Evolutionary conservation across 176 grass and related monocot species (phyloP), one percentile per base, ranked within the genome.

Genomic region (Oropetium thomaeum): DNA sequence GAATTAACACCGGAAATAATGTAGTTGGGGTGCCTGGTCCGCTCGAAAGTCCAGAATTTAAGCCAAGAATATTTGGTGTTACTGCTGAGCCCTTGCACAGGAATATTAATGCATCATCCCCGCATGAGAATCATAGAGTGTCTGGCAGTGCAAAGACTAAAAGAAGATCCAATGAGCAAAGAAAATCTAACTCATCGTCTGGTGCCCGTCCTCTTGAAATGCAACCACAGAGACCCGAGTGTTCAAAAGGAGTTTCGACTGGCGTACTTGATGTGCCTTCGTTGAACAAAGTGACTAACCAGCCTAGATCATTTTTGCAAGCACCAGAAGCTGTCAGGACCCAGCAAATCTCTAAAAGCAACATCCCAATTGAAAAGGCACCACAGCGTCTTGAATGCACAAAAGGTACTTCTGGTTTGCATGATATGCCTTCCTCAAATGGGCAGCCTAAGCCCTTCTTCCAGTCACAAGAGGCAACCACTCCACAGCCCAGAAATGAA

Each of bases 51-150:
- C 71, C 84, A 72, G 83, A 85, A 84, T 42, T 68, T 42, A 86
- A 85, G 65, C 85, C 81, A 75, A 81, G 76, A 77, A 79, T 89
- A 37, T 78, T 82, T 49, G 80, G 77, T 90, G 79, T 78, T 69
- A 72, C 54, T 8, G 63, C 73, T 76, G 84, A 85, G 60, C 70
- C 75, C 66, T 77, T 65, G 40, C 79, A 35, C 7, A 90, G 74
- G 74, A 87, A 20, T 40, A 62, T 55, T 76, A 74, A 80, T 29
- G 16, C 54, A 43, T 70, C 45, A 75, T 77, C 69, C 62, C 86
- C 61, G 3, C 80, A 77, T 4, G 65, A 84, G 47, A 93, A 77
- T 62, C 76, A 72, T 67, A 79, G 79, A 74, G 86, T 58, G 23
- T 10, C 72, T 32, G 82, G 71, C 54, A 74, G 64, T 61, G 68